Conservation (phyloP, 139 green algal species). For the Diplosphaera chodatii region DNA sequence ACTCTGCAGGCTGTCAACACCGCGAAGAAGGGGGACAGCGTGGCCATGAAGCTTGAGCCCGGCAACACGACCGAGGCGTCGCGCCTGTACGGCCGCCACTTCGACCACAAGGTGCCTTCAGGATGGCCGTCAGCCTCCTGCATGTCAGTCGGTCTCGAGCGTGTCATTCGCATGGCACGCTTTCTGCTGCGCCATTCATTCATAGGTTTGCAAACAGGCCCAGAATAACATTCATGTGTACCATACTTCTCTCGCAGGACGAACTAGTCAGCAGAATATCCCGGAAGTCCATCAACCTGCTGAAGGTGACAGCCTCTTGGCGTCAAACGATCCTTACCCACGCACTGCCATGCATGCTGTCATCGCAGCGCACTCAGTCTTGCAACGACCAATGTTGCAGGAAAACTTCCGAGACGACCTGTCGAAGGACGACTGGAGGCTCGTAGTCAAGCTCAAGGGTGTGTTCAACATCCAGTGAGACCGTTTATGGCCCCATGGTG, state of each 20-base stretch:
- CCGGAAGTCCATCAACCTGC: conserved; percentile 46
- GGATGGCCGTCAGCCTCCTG: too few species aligned
- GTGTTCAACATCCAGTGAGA: conserved; percentile 54
- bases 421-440: conserved; percentile 86
- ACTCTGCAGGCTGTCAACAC: conserved; percentile 53
- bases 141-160: too few species aligned
- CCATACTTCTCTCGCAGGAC: conserved; percentile 35
- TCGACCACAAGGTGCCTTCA: conserved; percentile 78
- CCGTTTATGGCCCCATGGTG: too few species aligned
- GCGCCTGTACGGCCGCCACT: conserved; percentile 90
- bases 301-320: too few species aligned
- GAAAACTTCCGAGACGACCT: conserved; percentile 84
- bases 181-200: too few species aligned
- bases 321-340: too few species aligned
- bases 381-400: too few species aligned
- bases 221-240: too few species aligned
- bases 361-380: too few species aligned
- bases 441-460: conserved; percentile 87
- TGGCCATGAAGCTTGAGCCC: conserved; percentile 96
- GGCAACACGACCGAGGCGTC: conserved; percentile 65
- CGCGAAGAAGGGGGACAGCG: conserved; percentile 68
- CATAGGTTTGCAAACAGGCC: too few species aligned
- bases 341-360: too few species aligned
- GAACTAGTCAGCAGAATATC: conserved; percentile 64
- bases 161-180: too few species aligned